Conservation (phyloP, 768 basidiomycete species). For the Rhizopogon rudus region DNA sequence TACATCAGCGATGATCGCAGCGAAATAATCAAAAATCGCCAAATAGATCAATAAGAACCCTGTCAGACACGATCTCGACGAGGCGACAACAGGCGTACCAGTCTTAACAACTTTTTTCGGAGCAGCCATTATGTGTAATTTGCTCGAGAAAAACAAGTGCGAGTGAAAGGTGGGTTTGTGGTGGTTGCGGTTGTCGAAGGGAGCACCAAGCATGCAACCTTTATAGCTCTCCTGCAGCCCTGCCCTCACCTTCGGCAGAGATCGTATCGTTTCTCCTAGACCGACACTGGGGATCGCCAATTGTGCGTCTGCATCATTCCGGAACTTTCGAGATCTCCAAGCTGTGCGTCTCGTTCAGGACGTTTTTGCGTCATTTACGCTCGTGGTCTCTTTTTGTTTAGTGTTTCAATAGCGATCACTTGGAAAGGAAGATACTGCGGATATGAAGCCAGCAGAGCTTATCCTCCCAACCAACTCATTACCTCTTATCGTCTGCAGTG, state of each 20-base stretch:
- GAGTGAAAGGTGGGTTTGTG: neutral
- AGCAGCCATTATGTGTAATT: conserved; percentile 14
- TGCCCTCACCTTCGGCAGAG: conserved; percentile 24
- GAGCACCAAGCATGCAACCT: conserved; percentile 2
- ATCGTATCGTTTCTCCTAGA: conserved; percentile 9
- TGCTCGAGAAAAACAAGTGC: neutral
- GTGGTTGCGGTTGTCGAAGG: neutral
- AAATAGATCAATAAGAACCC: no score
- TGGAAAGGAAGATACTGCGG: conserved; percentile 15
- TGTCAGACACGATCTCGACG: neutral
- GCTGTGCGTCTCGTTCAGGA: conserved; percentile 6
- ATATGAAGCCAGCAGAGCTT: conserved; percentile 8
- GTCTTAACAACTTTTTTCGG: conserved; percentile 19
- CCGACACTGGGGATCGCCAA: neutral
- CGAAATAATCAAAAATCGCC: neutral
- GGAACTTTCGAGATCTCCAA: neutral
- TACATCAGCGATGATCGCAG: neutral
- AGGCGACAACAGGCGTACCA: conserved; percentile 15
- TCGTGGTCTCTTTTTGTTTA: conserved; percentile 1
- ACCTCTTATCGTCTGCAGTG: conserved; percentile 17
- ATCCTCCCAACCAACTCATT: conserved; percentile 16
- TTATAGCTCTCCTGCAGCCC: conserved; percentile 19
- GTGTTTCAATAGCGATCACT: neutral
- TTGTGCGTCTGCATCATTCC: neutral
- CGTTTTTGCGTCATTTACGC: neutral